phyloP scores from a whole-genome alignment of 176 grass and related monocot genomes.

The Puccinellia tenuiflora region DNA sequence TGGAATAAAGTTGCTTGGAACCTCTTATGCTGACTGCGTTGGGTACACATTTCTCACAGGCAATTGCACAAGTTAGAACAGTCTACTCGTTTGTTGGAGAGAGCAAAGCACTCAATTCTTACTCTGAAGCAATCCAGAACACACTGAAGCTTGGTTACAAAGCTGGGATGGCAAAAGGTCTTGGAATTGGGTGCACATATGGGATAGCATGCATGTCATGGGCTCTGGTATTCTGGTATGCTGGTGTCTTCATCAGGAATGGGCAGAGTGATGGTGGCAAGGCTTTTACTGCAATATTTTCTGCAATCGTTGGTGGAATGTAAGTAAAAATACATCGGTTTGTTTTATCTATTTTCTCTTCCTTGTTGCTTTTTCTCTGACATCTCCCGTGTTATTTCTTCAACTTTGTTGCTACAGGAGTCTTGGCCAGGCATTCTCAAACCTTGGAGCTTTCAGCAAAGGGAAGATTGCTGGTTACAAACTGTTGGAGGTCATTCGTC shows the following conservation, averaged over 20 bases:
- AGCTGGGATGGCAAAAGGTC: constrained; percentile 96
- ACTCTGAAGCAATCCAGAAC: constrained; percentile 91
- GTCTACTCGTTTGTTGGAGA: constrained; percentile 97
- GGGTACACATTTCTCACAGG: constrained; percentile 28
- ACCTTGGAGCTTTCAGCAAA: constrained; percentile 98
- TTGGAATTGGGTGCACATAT: constrained; percentile 95
- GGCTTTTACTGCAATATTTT: constrained; percentile 94
- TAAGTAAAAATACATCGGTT: constrained; percentile 30
- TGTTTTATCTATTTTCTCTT: background rate
- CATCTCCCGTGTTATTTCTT: background rate
- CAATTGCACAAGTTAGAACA: constrained; percentile 95
- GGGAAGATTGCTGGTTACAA: constrained; percentile 96
- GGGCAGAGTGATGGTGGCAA: constrained; percentile 89
- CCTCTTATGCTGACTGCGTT: constrained; percentile 2
- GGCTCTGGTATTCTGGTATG: constrained; percentile 98
- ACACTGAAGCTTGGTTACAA: constrained; percentile 95
- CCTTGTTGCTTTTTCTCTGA: background rate
- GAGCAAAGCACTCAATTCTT: constrained; percentile 86
- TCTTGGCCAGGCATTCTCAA: constrained; percentile 96
- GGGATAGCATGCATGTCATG: constrained; percentile 98
- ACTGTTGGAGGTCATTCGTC: constrained; percentile 80
- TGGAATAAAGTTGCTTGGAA: background rate
- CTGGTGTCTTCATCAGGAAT: constrained; percentile 93
- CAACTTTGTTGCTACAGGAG: constrained; percentile 57
- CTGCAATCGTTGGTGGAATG: constrained; percentile 94